A percentile compares a stretch with the other conserved stretches of the same genome.
Evolutionary conservation across 345 rosid genomes (phyloP).

Genomic region (Isatis tinctoria): DNA sequence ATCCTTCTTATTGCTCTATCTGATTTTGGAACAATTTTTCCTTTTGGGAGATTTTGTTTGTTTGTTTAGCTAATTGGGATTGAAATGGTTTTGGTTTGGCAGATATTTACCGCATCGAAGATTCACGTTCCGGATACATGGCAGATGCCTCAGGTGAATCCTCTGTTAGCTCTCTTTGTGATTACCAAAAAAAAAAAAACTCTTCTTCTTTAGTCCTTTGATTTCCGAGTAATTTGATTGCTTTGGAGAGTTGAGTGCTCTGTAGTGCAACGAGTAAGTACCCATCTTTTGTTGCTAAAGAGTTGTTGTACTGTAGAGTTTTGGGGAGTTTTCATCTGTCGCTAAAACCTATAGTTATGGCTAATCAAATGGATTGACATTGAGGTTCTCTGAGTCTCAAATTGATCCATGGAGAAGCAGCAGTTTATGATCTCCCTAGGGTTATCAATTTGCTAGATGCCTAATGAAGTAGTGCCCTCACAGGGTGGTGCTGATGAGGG

Average conservation of each 20-base stretch:
- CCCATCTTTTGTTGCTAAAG: not conserved
- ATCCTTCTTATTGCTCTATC: not conserved
- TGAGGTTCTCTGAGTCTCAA: not conserved
- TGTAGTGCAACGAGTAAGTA: not conserved
- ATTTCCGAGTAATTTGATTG: not conserved
- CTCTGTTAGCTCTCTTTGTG: not conserved
- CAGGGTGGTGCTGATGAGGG: constrained; percentile 76
- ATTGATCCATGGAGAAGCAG: not conserved
- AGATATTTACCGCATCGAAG: constrained; percentile 71
- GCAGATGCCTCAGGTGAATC: constrained; percentile 83
- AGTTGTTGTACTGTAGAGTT: not conserved
- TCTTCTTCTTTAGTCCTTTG: too few relatives aligned
- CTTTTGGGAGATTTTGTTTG: not conserved
- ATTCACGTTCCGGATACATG: constrained; percentile 63
- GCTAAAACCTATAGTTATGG: not conserved
- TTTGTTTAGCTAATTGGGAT: not conserved
- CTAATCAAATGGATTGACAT: not conserved
- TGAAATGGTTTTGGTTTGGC: constrained; percentile 23
- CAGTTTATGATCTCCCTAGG: not conserved
- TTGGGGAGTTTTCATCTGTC: not conserved
- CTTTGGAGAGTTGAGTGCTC: not conserved
- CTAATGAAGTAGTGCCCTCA: not conserved
- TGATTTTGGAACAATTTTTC: not conserved
- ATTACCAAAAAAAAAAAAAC: not conserved
- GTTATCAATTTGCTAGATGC: not conserved